Conservation (phyloP, 164 flowering plant species). For the Sextonia rubra region DNA sequence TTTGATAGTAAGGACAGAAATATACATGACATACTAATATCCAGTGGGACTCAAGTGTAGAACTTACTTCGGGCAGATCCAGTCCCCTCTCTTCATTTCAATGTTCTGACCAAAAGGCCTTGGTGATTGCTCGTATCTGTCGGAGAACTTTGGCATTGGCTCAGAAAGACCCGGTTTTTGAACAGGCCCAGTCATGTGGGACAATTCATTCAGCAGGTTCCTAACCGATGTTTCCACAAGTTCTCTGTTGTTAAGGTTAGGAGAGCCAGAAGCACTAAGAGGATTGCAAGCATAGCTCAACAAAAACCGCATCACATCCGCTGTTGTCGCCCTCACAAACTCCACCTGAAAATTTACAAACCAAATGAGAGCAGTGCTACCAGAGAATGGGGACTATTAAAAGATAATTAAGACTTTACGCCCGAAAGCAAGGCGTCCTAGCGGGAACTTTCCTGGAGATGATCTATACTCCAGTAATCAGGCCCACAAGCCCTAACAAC, state of each 20-base stretch:
- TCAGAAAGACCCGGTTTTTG: constrained; percentile 22
- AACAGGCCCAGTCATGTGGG: constrained; percentile 23
- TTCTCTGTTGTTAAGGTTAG: constrained; percentile 29
- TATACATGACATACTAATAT: neutral
- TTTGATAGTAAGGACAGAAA: neutral
- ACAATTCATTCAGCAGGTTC: constrained; percentile 56
- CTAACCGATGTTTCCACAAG: constrained; percentile 64
- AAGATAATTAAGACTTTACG: no score
- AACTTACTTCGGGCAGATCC: constrained; percentile 77
- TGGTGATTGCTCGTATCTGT: constrained; percentile 32
- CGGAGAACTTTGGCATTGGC: constrained; percentile 30
- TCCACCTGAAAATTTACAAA: constrained; percentile 35
- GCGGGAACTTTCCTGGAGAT: no score
- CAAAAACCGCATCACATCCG: constrained; percentile 73
- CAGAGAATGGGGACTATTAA: no score
- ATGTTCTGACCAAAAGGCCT: constrained; percentile 40
- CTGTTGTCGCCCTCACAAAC: constrained; percentile 39
- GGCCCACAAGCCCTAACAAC: no score
- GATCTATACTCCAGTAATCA: no score
- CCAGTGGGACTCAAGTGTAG: neutral
- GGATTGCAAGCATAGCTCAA: constrained; percentile 60
- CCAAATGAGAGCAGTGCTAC: no score
- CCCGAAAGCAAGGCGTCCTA: no score
- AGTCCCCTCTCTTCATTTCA: constrained; percentile 86
- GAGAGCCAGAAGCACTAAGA: constrained; percentile 25